phyloP scores from a whole-genome alignment of 345 rosid genomes.

The rapeseed (Brassica napus) region Da-Ae NC_063438.1:28179501-28180000 shows the following conservation, averaged over 20 bases:
- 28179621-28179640: slow-evolving; percentile 13
- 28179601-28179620: slow-evolving; percentile 83
- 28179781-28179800: not conserved
- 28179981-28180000: slow-evolving; percentile 42
- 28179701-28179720: slow-evolving; percentile 85
- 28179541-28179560: slow-evolving; percentile 48
- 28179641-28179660: not conserved
- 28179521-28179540: not conserved
- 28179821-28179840: not conserved
- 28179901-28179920: slow-evolving; percentile 27
- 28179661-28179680: not conserved
- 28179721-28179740: slow-evolving; percentile 80
- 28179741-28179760: slow-evolving; percentile 77
- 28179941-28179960: slow-evolving; percentile 22
- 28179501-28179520: not conserved
- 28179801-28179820: not conserved
- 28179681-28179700: slow-evolving; percentile 29
- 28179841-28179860: slow-evolving; percentile 65
- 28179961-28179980: slow-evolving; percentile 23
- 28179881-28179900: slow-evolving; percentile 57
- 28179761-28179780: slow-evolving; percentile 60
- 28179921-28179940: slow-evolving; percentile 36
- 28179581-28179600: slow-evolving; percentile 95
- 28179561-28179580: slow-evolving; percentile 80
- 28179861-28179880: slow-evolving; percentile 75